phyloP scores from a whole-genome alignment of 352 stramenopile genomes.

The Phytophthora sp. region DNA sequence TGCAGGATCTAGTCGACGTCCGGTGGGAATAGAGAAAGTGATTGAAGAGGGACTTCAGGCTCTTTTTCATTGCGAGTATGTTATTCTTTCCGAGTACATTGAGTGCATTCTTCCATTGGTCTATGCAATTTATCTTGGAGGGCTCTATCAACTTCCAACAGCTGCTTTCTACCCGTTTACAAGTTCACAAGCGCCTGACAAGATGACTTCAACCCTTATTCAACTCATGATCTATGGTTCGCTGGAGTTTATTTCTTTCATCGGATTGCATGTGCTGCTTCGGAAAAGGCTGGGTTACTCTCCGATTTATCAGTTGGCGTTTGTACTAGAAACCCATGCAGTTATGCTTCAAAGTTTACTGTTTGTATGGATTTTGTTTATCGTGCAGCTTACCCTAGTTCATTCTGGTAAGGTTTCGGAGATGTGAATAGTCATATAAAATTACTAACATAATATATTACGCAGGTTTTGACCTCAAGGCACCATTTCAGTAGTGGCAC shows the following conservation, averaged over 20 bases:
- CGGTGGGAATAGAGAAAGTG: too few species aligned
- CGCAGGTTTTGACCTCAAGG: constrained; percentile 13
- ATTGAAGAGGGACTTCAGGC: constrained; percentile 12
- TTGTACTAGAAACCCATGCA: constrained; percentile 46
- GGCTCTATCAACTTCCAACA: constrained; percentile 8
- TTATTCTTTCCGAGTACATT: constrained; percentile 26
- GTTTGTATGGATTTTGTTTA: constrained; percentile 39
- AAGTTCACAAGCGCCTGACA: neutral
- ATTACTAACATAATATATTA: neutral
- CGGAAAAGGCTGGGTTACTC: constrained; percentile 27
- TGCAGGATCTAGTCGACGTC: too few species aligned
- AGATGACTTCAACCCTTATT: constrained; percentile 11
- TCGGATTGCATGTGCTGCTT: constrained; percentile 8
- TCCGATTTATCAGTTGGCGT: constrained; percentile 37
- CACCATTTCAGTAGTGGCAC: constrained; percentile 2
- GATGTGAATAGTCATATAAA: neutral
- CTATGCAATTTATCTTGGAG: constrained; percentile 19
- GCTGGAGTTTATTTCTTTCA: constrained; percentile 20
- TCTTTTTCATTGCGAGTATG: constrained; percentile 24
- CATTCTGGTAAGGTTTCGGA: constrained; percentile 8
- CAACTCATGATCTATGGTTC: constrained; percentile 12
- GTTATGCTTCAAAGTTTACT: constrained; percentile 31
- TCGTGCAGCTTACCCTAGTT: constrained; percentile 23
- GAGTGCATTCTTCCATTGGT: constrained; percentile 22
- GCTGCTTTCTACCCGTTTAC: constrained; percentile 29